Conservation (phyloP, 1,284 basidiomycete species). For the Coriolopsis trogii region DNA sequence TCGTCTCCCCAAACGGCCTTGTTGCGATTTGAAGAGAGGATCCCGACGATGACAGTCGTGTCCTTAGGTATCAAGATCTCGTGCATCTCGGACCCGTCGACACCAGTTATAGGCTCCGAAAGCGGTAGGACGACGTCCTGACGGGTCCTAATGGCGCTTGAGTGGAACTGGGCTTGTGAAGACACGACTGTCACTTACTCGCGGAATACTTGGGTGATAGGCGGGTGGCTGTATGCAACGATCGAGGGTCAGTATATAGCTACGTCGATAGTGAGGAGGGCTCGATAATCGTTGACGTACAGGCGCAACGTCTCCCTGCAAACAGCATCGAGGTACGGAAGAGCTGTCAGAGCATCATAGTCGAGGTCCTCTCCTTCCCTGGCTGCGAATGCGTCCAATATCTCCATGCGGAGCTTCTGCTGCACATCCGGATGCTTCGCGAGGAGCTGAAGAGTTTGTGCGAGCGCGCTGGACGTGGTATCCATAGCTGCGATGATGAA, state of each 20-base stretch:
- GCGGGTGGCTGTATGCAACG: slow-evolving; percentile 8
- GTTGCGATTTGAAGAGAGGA: slow-evolving; percentile 26
- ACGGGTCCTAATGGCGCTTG: slow-evolving; percentile 1
- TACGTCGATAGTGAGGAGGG: too few relatives aligned
- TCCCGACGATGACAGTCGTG: slow-evolving; percentile 16
- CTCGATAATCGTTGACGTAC: slow-evolving; percentile 9
- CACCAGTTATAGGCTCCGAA: slow-evolving; percentile 14
- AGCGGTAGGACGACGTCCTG: slow-evolving; percentile 20
- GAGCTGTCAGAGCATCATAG: slow-evolving; percentile 32
- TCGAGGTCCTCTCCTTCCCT: slow-evolving; percentile 23
- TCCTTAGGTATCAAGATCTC: slow-evolving; percentile 21
- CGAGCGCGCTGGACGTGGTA: slow-evolving; percentile 32
- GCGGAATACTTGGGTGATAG: slow-evolving; percentile 11
- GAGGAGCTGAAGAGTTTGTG: slow-evolving; percentile 30
- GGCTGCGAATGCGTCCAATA: slow-evolving; percentile 19
- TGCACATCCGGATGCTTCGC: slow-evolving; percentile 17
- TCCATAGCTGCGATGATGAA: slow-evolving; percentile 32
- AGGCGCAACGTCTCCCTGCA: slow-evolving; percentile 36
- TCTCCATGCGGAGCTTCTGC: slow-evolving; percentile 30
- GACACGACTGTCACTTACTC: slow-evolving; percentile 5
- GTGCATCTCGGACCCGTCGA: slow-evolving; percentile 16
- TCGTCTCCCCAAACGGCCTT: slow-evolving; percentile 33
- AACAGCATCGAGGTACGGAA: slow-evolving; percentile 38
- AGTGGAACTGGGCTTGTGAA: background rate
- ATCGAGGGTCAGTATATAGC: too few relatives aligned